Evolutionary conservation across 2,329 filamentous ascomycete species (phyloP), one percentile per base, ranked within the genome.

Genomic region (Hymenoscyphus fructigenus): DNA sequence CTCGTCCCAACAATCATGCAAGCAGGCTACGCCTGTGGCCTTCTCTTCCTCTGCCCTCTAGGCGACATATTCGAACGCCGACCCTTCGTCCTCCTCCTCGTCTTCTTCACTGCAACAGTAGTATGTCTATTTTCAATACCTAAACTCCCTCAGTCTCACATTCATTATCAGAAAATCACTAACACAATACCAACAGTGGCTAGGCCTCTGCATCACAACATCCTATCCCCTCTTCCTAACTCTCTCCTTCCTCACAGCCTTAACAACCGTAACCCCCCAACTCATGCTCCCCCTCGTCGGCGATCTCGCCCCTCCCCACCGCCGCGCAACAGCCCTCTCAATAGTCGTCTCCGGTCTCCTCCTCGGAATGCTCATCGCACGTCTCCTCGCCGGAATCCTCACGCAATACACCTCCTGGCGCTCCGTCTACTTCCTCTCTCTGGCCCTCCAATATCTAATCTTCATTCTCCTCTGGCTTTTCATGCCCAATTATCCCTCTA

Each of bases 201-300:
- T 94, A 60, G 89, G 86, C 0, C 81, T 93, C 5, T 93, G 90
- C 67, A 74, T 92, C 0, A 94, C 91, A 0, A 78, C 78, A 2
- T 83, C 83, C 2, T 89, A 93, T 69, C 73, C 78, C 0, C 81
- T 83, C 6, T 94, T 95, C 76, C 82, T 85, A 0, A 87, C 82
- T 1, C 80, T 94, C 20, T 91, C 89, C 5, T 94, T 91, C 77
- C 78, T 94, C 62, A 87, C 86, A 12, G 88, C 88, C n/a, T 78
- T 90, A n/a, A 89, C 89, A 1, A 95, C 91, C 0, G 91, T 94
- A 1, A 94, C 91, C 2, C 91, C 91, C 14, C 88, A 90, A 76
- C 79, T 90, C 62, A 92, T 95, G 90, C 86, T 95, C 17, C 91
- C 91, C 0, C 80, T 95, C 0, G 90, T 93, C 0, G 90, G 91